Base-by-base conservation (phyloP, 148 eudicot species). In the Persicaria maculosa region DNA sequence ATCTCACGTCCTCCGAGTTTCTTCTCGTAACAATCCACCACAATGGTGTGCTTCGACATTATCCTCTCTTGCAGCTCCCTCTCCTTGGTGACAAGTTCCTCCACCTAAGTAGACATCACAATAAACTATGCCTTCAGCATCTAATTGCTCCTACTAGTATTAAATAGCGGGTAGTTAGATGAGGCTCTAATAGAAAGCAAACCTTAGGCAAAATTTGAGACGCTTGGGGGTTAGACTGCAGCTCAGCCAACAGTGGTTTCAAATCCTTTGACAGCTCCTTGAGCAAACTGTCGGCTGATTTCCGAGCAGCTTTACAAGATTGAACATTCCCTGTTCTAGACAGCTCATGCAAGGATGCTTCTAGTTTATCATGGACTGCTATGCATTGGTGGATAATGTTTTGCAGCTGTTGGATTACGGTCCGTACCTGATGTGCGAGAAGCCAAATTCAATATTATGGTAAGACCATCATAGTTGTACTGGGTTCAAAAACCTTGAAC, bases 301-400 rank as follows among this genome's bases (percentile, higher is more conserved):
- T 95, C 5, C 96, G 91, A 47, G 85, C 84, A 72, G 87, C 76
- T 83, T 95, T 95, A 84, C 97, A 92, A 76, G 89, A 89, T 79
- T 88, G 97, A 64, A 88, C 84, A 79, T 92, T 89, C 11, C 99
- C 99, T 2, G 90, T 88, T 77, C 98, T 87, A 17, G 99, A 92
- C 68, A 95, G 88, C 40, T 92, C 97, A 47, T 77, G 90, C 74
- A 95, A 76, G n/a, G 96, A 88, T 25, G 86, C 85, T 82, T 95
- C 99, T 74, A 95, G 82, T 76, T 84, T 92, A 76, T 92, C 96
- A 70, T 90, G 93, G 80, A 89, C 81, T 52, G 79, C 22, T 77
- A 89, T 74, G 77, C 91, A 89, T 69, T 79, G 85, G 76, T 81
- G 79, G 70, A 95, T 74, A 73, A 95, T 85, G 72, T 71, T 84